These are phyloP conservation scores for Phaeodactylum tricornutum DNA, from an alignment of 108 stramenopile genomes.

Conservation along the genomic window DNA sequence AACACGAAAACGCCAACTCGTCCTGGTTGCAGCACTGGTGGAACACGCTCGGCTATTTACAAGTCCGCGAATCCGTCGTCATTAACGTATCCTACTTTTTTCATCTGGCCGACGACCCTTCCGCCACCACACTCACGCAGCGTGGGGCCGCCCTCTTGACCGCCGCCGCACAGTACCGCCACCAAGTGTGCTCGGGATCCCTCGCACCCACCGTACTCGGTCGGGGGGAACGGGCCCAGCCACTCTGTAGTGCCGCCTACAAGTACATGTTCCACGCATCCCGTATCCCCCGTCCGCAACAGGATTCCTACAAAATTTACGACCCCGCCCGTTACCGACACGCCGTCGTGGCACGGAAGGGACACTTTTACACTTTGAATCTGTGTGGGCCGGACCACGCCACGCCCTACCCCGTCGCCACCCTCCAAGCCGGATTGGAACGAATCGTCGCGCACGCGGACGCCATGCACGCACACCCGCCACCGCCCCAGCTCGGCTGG, in stretches of 20 bases:
- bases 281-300: conserved; percentile 55
- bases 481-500: conserved; percentile 36
- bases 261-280: conserved; percentile 92
- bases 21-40: conserved; percentile 85
- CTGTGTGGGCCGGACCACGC: conserved; percentile 17
- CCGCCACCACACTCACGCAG: conserved; percentile 13
- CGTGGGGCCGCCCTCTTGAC: conserved; percentile 65
- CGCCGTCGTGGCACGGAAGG: conserved; percentile 59
- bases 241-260: conserved; percentile 70
- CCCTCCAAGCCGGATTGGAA: conserved; percentile 28
- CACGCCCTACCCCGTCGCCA: conserved; percentile 24
- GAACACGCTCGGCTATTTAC: conserved; percentile 78
- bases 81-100: conserved; percentile 86
- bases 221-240: conserved; percentile 37
- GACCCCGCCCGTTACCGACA: conserved; percentile 62
- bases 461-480: conserved; percentile 5
- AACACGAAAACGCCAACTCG: conserved; percentile 44
- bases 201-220: conserved; percentile 61
- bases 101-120: conserved; percentile 65
- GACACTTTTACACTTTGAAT: conserved; percentile 51
- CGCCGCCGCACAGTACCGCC: conserved; percentile 63
- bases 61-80: conserved; percentile 77
- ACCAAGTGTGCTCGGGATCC: conserved; percentile 48
- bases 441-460: conserved; percentile 40
- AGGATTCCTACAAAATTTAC: conserved; percentile 75